Conservation (phyloP, 2,329 filamentous ascomycete species). For the Pestalotiopsis sp. region DNA sequence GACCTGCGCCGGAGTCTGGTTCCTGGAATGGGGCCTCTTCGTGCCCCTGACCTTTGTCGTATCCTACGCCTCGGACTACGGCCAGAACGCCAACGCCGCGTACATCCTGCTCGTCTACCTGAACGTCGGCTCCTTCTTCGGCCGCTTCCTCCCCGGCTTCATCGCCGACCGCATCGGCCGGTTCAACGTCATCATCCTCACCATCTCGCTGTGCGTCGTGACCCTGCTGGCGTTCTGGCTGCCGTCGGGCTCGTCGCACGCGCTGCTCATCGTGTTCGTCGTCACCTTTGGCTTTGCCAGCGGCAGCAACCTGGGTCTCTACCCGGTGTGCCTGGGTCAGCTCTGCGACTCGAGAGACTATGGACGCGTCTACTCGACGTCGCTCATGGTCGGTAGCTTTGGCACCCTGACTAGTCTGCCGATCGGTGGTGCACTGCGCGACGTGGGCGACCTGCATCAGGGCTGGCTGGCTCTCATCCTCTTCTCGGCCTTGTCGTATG, state of each 20-base stretch:
- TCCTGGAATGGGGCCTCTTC: slow-evolving; percentile 61
- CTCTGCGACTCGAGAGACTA: slow-evolving; percentile 77
- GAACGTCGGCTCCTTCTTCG: slow-evolving; percentile 77
- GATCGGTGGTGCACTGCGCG: slow-evolving; percentile 41
- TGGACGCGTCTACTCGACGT: slow-evolving; percentile 75
- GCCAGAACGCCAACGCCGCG: slow-evolving; percentile 61
- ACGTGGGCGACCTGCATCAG: slow-evolving; percentile 22
- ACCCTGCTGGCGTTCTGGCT: slow-evolving; percentile 72
- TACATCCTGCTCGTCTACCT: slow-evolving; percentile 81
- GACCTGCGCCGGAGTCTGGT: slow-evolving; percentile 65
- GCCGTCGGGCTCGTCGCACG: slow-evolving; percentile 53
- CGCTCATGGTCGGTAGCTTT: slow-evolving; percentile 77
- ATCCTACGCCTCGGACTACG: slow-evolving; percentile 58
- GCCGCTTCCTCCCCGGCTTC: slow-evolving; percentile 75
- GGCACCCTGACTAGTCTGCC: slow-evolving; percentile 57
- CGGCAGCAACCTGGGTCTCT: slow-evolving; percentile 76
- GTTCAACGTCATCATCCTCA: slow-evolving; percentile 78
- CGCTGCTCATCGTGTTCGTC: slow-evolving; percentile 67
- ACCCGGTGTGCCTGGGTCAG: slow-evolving; percentile 80
- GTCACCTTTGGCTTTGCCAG: slow-evolving; percentile 79
- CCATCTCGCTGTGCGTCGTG: slow-evolving; percentile 59
- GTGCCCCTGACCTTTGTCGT: slow-evolving; percentile 29
- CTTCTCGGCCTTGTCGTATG: slow-evolving; percentile 30
- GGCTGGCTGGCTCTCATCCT: slow-evolving; percentile 29
- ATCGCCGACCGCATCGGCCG: slow-evolving; percentile 76